These are phyloP conservation scores for Coniochaeta hoffmannii DNA, from an alignment of 2,329 filamentous ascomycete genomes.

Conservation along the genomic window DNA sequence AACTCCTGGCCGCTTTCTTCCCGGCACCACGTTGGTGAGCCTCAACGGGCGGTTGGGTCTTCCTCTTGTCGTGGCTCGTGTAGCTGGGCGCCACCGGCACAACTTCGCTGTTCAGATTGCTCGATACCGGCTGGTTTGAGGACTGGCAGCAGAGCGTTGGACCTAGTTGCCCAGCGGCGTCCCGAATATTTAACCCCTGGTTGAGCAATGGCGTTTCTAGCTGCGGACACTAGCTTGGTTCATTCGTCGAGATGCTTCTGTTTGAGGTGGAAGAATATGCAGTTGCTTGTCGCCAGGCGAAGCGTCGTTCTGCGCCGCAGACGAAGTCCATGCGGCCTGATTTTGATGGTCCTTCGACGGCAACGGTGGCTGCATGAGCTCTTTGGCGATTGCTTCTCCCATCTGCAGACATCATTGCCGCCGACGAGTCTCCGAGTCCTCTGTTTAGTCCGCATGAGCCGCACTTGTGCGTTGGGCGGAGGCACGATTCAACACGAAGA, in stretches of 20 bases:
- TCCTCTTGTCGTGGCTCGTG: not conserved
- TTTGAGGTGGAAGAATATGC: not conserved
- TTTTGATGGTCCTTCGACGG: too few species aligned
- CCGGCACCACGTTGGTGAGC: not conserved
- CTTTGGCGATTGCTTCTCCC: not conserved
- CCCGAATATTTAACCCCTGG: too few species aligned
- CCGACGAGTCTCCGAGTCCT: too few species aligned
- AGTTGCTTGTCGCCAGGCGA: not conserved
- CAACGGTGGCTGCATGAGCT: not conserved
- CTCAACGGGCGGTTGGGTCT: not conserved
- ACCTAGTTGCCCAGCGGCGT: not conserved
- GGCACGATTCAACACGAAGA: too few species aligned
- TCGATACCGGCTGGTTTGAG: not conserved
- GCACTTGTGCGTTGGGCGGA: too few species aligned
- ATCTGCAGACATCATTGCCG: too few species aligned
- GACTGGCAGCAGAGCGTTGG: not conserved
- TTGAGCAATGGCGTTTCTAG: too few species aligned
- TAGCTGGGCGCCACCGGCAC: not conserved
- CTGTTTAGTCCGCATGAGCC: too few species aligned
- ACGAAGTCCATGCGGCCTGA: not conserved
- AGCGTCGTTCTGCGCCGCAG: not conserved
- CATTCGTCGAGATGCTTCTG: not conserved
- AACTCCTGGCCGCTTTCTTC: not conserved
- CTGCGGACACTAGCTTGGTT: not conserved
- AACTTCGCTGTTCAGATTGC: not conserved